These are phyloP conservation scores for Cymbidium sinense DNA, from an alignment of 106 monocot genomes.

Conservation along the genomic window DNA sequence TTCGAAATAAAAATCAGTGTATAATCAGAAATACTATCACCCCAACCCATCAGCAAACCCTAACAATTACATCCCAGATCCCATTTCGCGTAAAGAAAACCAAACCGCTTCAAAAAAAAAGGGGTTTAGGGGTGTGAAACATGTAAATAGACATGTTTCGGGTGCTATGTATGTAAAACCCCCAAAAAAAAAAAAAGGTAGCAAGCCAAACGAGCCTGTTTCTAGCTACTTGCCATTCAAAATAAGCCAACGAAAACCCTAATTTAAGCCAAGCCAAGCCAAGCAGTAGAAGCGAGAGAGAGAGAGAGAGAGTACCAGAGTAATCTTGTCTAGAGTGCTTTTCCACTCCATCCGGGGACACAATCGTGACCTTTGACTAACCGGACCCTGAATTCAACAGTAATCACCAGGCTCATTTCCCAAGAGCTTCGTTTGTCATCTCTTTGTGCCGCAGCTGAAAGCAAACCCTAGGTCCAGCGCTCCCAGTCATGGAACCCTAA, in stretches of 20 bases:
- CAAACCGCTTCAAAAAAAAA: slow-evolving; percentile 1
- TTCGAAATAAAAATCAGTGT: neutral
- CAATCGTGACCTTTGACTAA: slow-evolving; percentile 34
- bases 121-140: too few species aligned
- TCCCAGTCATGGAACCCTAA: neutral
- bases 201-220: neutral
- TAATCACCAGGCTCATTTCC: slow-evolving; percentile 46
- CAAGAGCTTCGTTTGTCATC: slow-evolving; percentile 1
- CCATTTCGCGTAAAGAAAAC: neutral
- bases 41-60: neutral
- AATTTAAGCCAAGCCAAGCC: slow-evolving; percentile 9
- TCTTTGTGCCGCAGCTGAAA: neutral
- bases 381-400: slow-evolving; percentile 37
- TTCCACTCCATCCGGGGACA: slow-evolving; percentile 84
- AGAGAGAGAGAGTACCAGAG: slow-evolving; percentile 11
- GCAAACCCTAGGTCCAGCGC: neutral
- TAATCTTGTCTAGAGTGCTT: slow-evolving; percentile 33
- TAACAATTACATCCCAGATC: neutral
- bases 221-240: slow-evolving; percentile 2
- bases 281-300: neutral
- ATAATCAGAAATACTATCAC: neutral
- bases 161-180: too few species aligned
- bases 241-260: slow-evolving; percentile 12
- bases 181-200: neutral
- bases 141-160: too few species aligned